Evolutionary conservation across 2,329 filamentous ascomycete species (phyloP), one percentile per base, ranked within the genome.

Genomic region (Alternaria sp.): DNA sequence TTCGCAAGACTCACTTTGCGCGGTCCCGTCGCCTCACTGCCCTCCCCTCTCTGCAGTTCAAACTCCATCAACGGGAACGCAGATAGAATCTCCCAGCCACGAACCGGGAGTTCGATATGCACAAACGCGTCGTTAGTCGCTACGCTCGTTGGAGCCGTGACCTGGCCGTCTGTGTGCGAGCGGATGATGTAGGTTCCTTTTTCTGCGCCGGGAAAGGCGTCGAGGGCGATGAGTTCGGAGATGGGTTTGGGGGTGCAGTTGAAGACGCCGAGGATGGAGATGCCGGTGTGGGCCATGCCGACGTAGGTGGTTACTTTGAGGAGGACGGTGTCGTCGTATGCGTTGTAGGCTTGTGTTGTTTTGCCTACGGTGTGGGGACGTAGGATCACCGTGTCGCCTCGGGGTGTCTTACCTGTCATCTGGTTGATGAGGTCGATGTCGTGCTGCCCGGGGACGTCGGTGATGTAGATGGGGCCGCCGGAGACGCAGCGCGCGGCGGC

Each of bases 401-500:
- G 83, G 0, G 89, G 84, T 0, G 92, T 96, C 11, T 85, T 83
- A 0, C 91, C 94, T 0, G 91, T 93, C 86, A 98, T 94, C 77
- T 96, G 90, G 26, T 85, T 81, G 64, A 99, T 91, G 15, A 99
- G 80, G 6, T 85, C 80, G 28, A 93, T 74, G 73, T 97, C 86
- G 77, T 98, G 93, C 63, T 92, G 82, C 0, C 93, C 94, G 0
- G 95, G 95, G 0, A 89, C 87, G 79, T 99, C 96, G 0, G 95
- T 98, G 77, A 99, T 94, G 73, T 96, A 97, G 44, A 99, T 91
- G 0, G 95, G 96, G 0, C 96, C 96, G 9, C 96, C 96, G 51
- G 91, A 94, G 10, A 99, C 85, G 77, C 93, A 97, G 50, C 96
- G 87, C 2, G 93, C 94, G 1, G 96, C 95, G 5, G 93, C 96